Base-by-base conservation (phyloP, 257 asterid genomes). In the Gynochthodes officinalis region DNA sequence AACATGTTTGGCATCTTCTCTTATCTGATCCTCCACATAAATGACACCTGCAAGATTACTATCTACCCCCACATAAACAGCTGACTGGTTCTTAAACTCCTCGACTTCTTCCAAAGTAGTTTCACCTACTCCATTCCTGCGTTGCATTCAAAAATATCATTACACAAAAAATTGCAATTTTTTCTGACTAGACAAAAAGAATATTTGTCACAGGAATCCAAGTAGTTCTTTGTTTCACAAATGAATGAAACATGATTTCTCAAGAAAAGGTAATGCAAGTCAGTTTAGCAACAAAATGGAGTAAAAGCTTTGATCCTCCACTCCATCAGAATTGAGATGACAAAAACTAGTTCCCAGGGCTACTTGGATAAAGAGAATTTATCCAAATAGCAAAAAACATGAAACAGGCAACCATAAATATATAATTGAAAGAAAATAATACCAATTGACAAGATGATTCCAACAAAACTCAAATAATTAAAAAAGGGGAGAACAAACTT, bases 1-100 rank as follows among this genome's bases (percentile, higher is more conserved):
- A 60, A 95, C 98, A 72, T 80, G 88, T 72, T 69, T 80, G 64
- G 99, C 98, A 82, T 95, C 99, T 83, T 95, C 99, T 83, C 99
- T 86, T 73, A 95, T 87, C 84, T 90, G 96, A 88, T 95, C 99
- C 87, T 95, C 98, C 50, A 95, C 94, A 79, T 90, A 92, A 69
- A 95, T 87, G 48, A 90, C 82, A 72, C 99, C 99, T 70, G 97
- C 99, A 75, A 90, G 97, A 81, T 70, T 76, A 66, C 84, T 84
- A 72, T 92, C 90, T 64, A 95, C 89, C 76, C 98, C 99, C 65
- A 95, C 96, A 78, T 87, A 95, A 71, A 95, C 97, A 67, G 86
- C 89, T 68, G 99, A 89, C 74, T 92, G 99, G 73, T 95, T 95
- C 81, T 89, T 92, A 64, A 78, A 87, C 78, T 90, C 98, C 65